Conservation (phyloP, 2,329 filamentous ascomycete genomes). For the Colletotrichum sp. region DNA sequence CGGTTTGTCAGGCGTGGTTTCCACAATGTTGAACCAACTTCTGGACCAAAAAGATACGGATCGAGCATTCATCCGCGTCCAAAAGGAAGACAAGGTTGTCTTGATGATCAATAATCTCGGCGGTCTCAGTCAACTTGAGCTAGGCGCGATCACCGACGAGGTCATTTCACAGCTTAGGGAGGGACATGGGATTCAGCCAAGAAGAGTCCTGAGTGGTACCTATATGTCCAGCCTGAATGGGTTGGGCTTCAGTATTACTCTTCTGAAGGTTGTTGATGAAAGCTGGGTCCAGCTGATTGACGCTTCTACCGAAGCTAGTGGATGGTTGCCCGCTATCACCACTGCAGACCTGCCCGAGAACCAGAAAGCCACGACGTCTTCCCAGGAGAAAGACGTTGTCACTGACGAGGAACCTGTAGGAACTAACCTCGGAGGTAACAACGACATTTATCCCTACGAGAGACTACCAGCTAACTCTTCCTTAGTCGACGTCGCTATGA, state of each 20-base stretch:
- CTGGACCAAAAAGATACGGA: background rate
- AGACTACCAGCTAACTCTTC: background rate
- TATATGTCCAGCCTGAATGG: background rate
- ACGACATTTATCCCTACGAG: rapidly evolving
- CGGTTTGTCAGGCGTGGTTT: slow-evolving; percentile 30
- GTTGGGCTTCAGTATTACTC: background rate
- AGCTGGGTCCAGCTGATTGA: background rate
- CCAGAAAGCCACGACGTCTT: background rate
- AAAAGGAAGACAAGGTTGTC: background rate
- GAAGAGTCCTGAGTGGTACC: background rate
- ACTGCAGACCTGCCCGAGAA: background rate
- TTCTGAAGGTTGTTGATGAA: background rate
- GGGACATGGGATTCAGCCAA: background rate
- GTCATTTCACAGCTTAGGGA: background rate
- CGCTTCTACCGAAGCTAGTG: background rate
- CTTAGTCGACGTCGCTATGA: background rate
- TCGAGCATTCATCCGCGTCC: background rate
- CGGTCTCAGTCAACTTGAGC: background rate
- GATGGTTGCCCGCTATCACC: background rate
- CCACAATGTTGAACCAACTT: background rate
- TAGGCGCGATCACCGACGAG: background rate
- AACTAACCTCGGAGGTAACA: background rate
- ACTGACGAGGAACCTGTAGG: background rate
- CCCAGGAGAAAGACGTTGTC: background rate
- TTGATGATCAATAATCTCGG: background rate